Base-by-base conservation (phyloP, 164 flowering plant species). In the Vitis rupestris region DNA sequence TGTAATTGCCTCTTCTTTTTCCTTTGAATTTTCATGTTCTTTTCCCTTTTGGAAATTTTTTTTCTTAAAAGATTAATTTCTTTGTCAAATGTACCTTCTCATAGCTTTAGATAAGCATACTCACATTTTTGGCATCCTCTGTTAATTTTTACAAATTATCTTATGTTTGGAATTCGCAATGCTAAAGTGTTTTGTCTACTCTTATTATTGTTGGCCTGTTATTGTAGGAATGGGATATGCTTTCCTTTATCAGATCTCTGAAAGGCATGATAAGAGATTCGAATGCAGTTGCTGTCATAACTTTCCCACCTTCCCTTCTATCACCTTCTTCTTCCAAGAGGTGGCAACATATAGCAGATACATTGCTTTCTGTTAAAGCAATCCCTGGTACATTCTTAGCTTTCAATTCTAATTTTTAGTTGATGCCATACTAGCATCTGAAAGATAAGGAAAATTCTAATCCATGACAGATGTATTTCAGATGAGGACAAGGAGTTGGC, bases 271-370 rank as follows among this genome's bases (percentile, higher is more conserved):
- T 89, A 10, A 75, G 85, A 59, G 74, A 86, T 74, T 85, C 94
- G 60, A 92, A 93, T 88, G 92, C 95, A 66, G 97, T 93, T 80
- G 97, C 86, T 59, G 63, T 93, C 60, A 66, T 96, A 64, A 89
- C 93, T 23, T 96, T 89, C 67, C 88, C 94, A 23, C 84, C 97
- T 66, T 87, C 93, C 10, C 84, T 96, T 68, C 88, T 96, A 67
- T 90, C 95, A 31, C 78, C 88, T 63, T 81, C 94, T 9, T 80
- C 82, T 73, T 86, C 87, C 19, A 96, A 84, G 78, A 86, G 99
- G 75, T 87, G 81, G 93, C 99, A 96, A 82, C 99, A 96, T 79
- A 75, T 96, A 90, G 92, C 98, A 10, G 99, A 93, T 68, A 93
- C 93, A n/a, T 79, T 96, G 76, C 80, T 96, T 61, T 89, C 97